Conservation (phyloP, 345 rosid species). For the Hirschfeldia incana region DNA sequence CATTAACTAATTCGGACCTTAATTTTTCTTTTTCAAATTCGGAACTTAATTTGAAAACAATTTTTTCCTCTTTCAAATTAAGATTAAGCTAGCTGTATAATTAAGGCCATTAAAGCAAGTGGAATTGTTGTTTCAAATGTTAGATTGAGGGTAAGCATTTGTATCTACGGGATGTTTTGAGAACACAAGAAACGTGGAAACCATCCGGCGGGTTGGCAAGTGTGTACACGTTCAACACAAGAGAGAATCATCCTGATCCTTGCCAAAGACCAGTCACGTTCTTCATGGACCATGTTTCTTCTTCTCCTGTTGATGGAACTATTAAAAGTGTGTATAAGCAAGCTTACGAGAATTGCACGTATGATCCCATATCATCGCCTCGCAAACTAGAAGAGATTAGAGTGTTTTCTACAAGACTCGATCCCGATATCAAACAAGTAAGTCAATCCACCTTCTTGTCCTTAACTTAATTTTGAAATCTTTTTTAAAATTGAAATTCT, state of each 20-base stretch:
- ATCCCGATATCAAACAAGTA: conserved; percentile 63
- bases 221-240: conserved; percentile 60
- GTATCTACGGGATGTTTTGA: conserved; percentile 48
- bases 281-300: conserved; percentile 51
- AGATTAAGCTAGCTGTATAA: too few species aligned
- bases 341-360: conserved; percentile 50
- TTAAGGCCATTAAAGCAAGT: not conserved
- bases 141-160: conserved; percentile 44
- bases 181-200: conserved; percentile 66
- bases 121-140: not conserved
- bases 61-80: too few species aligned
- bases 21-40: too few species aligned
- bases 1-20: too few species aligned
- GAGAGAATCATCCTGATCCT: conserved; percentile 52
- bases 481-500: not conserved
- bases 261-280: conserved; percentile 71
- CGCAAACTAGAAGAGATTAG: conserved; percentile 63
- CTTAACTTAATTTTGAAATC: not conserved
- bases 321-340: conserved; percentile 54
- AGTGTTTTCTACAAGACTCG: conserved; percentile 60
- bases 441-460: not conserved
- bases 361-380: conserved; percentile 46
- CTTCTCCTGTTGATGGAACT: conserved; percentile 23
- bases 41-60: too few species aligned
- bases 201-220: conserved; percentile 32